phyloP scores from a whole-genome alignment of 495 filamentous ascomycete species.

The Glonium stellatum region DNA sequence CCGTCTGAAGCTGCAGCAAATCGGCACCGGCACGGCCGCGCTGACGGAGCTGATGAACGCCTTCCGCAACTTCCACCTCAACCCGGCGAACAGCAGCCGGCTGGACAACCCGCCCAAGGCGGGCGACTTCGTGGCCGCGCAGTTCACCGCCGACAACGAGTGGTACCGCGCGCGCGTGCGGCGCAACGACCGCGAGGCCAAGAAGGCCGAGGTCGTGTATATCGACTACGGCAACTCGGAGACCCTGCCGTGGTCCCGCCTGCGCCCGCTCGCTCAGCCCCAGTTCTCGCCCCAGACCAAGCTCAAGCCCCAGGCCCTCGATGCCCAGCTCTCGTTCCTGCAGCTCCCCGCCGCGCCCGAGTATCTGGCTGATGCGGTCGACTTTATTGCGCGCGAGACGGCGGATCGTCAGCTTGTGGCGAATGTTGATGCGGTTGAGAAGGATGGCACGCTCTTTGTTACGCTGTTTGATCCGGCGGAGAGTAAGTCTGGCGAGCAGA shows the following conservation, averaged over 20 bases:
- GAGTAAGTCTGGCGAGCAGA: conserved; percentile 50
- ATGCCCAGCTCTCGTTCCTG: conserved; percentile 79
- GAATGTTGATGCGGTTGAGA: conserved; percentile 73
- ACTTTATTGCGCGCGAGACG: conserved; percentile 61
- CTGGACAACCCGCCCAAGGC: conserved; percentile 76
- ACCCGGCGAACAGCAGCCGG: conserved; percentile 61
- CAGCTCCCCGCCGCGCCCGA: conserved; percentile 73
- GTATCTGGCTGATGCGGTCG: conserved; percentile 72
- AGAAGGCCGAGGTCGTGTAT: conserved; percentile 84
- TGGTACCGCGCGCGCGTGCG: conserved; percentile 93
- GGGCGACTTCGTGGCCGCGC: conserved; percentile 82
- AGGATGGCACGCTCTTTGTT: conserved; percentile 68
- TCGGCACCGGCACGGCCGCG: conserved; percentile 73
- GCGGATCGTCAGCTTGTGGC: conserved; percentile 68
- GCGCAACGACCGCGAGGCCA: conserved; percentile 82
- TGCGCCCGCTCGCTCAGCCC: conserved; percentile 68
- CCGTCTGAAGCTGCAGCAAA: conserved; percentile 78
- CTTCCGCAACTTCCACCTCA: conserved; percentile 81
- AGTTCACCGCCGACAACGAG: conserved; percentile 76
- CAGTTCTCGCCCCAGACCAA: conserved; percentile 67
- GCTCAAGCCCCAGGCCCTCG: conserved; percentile 78
- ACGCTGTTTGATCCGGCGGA: conserved; percentile 78
- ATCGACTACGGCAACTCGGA: conserved; percentile 96
- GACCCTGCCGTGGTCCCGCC: conserved; percentile 68
- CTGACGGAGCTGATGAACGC: conserved; percentile 79